These are phyloP conservation scores for Cytidiella melzeri DNA, from an alignment of 768 basidiomycete genomes.

Conservation along the genomic window DNA sequence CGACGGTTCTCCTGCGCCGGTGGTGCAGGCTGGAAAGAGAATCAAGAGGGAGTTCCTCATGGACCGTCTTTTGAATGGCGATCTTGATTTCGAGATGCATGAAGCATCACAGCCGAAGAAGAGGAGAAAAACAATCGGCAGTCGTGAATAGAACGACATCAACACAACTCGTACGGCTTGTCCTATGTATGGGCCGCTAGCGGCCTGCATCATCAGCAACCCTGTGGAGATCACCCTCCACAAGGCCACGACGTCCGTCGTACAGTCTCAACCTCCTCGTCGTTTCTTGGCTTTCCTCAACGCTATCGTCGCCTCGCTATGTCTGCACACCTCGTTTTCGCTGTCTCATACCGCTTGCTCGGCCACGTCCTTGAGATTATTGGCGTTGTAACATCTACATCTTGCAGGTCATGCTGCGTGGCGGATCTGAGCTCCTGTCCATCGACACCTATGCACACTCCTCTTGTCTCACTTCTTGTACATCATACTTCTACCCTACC, in stretches of 20 bases:
- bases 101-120: constrained; percentile 44
- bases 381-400: background rate
- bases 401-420: background rate
- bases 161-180: too few species aligned
- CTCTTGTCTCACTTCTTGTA: constrained; percentile 9
- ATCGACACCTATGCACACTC: constrained; percentile 4
- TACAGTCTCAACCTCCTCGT: background rate
- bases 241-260: background rate
- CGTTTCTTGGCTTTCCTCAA: constrained; percentile 5
- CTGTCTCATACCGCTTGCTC: constrained; percentile 2
- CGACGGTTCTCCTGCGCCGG: constrained; percentile 21
- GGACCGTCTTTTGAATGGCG: constrained; percentile 10
- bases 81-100: constrained; percentile 20
- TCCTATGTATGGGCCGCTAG: too few species aligned
- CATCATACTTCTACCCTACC: background rate
- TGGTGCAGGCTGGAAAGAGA: constrained; percentile 12
- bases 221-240: too few species aligned
- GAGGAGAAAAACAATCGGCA: constrained; percentile 36
- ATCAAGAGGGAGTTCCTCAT: constrained; percentile 12
- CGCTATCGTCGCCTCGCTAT: constrained; percentile 13
- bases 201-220: too few species aligned
- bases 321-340: constrained; percentile 4
- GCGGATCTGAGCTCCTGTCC: background rate
- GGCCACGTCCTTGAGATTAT: background rate
- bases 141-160: constrained; percentile 13